Conservation (phyloP, 192 early-diverging fungal species). For the Chytriomyces sp. region DNA sequence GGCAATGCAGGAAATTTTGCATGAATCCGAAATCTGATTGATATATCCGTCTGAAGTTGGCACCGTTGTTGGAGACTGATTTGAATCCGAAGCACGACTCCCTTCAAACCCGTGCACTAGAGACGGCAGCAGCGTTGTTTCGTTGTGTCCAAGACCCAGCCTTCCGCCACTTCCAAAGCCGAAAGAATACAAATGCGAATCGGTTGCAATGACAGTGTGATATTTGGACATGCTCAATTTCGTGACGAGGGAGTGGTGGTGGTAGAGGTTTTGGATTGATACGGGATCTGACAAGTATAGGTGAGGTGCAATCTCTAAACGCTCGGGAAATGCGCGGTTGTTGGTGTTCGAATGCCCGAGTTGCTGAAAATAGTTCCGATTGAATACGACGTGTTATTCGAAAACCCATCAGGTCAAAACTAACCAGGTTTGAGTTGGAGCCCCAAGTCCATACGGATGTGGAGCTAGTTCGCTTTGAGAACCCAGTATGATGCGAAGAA, state of each 20-base stretch:
- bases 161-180: slow-evolving; percentile 75
- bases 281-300: slow-evolving; percentile 32
- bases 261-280: slow-evolving; percentile 31
- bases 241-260: slow-evolving; percentile 41
- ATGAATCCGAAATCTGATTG: background rate
- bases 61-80: too few species aligned
- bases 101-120: slow-evolving; percentile 52
- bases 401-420: slow-evolving; percentile 15
- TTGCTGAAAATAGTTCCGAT: slow-evolving; percentile 17
- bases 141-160: slow-evolving; percentile 65
- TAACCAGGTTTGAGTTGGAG: slow-evolving; percentile 63
- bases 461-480: slow-evolving; percentile 40
- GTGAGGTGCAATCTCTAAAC: slow-evolving; percentile 54
- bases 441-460: slow-evolving; percentile 76
- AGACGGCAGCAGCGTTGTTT: slow-evolving; percentile 62
- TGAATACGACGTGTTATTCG: background rate
- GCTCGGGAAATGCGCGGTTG: slow-evolving; percentile 66
- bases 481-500: too few species aligned
- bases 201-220: slow-evolving; percentile 62
- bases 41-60: too few species aligned
- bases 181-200: slow-evolving; percentile 51
- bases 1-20: slow-evolving; percentile 41
- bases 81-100: background rate
- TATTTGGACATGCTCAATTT: slow-evolving; percentile 70
- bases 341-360: slow-evolving; percentile 72